Base-by-base conservation (phyloP, 139 green algal species). In the Tetradesmus lagerheimii region DNA sequence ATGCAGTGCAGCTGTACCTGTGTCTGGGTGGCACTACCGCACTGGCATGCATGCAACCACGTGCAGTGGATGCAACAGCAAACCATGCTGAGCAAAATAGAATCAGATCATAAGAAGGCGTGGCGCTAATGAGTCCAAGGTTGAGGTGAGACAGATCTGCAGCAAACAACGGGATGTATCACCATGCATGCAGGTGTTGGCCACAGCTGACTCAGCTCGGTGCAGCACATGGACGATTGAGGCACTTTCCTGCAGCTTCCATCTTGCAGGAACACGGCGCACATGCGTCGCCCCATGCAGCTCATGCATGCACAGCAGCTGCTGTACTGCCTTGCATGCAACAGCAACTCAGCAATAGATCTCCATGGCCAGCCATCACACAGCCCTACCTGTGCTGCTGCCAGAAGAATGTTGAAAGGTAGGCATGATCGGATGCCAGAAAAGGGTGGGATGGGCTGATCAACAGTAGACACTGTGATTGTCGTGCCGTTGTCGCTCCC, bases 341-440 rank as follows among this genome's bases (percentile, higher is more conserved):
- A 15, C 71, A 79, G 31, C 31, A 27, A 41, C 12, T 25, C 71
- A 23, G n/a, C 66, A 34, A 34, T 1, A 37, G 3, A 31, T 15
- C 5, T 1, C 66, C 66, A 15, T 35, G 25, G 35, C 3, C 1
- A 62, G 12, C 18, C 4, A 62, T 14, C 47, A 71, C 2, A n/a
- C 57, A 20, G 25, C 57, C 25, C n/a, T 31, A 71, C 20, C 16
- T 57, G 34, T 45, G 80, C n/a, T 20, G 80, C 80, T 74, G 83
- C 62, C 1, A 80, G 11, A 11, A 88, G 38, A 3, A 88, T 41
- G 83, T 88, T 88, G 83, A 80, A 88, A 9, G 83, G 83, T 38
- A 88, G 62, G 64, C 83, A 88, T n/a, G 83, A 88, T 31, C 83
- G 37, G 9, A 88, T 43, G 83, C 62, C 83, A 1, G 27, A 45